Conservation (phyloP, 345 rosid genomes). For the Mangifera indica region DNA sequence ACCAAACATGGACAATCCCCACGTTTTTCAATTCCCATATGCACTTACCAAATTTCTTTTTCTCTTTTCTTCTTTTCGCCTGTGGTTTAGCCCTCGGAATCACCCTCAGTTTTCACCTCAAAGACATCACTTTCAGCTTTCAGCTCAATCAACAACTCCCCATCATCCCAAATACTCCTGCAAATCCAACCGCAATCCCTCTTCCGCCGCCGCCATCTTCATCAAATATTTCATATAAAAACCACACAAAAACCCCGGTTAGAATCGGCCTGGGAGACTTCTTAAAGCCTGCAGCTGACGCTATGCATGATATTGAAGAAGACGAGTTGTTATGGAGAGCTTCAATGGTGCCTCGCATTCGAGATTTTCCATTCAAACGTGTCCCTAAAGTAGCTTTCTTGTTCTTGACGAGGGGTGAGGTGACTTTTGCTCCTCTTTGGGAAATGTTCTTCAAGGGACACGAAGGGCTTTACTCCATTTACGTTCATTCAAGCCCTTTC, state of each 20-base stretch:
- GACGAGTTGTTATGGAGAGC: conserved; percentile 59
- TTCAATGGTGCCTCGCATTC: conserved; percentile 40
- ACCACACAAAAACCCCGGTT: not conserved
- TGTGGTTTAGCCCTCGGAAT: conserved; percentile 48
- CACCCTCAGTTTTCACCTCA: conserved; percentile 33
- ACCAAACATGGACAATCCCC: conserved; percentile 1
- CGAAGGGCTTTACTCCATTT: conserved; percentile 56
- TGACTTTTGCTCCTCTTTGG: conserved; percentile 77
- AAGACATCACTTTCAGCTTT: conserved; percentile 34
- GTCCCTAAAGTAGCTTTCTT: conserved; percentile 74
- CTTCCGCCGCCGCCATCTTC: conserved; percentile 1
- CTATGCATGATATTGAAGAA: conserved; percentile 63
- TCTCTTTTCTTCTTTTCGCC: conserved; percentile 38
- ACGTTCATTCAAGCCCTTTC: conserved; percentile 65
- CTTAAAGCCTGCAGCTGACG: conserved; percentile 27
- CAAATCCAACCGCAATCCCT: not conserved
- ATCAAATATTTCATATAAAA: not conserved
- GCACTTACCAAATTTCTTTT: conserved; percentile 35
- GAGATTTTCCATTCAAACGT: conserved; percentile 35
- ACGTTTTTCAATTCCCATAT: conserved; percentile 21
- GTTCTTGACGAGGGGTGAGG: conserved; percentile 75
- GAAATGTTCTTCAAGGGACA: conserved; percentile 78
- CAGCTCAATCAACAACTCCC: conserved; percentile 36
- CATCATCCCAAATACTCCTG: not conserved
- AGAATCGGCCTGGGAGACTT: conserved; percentile 20